phyloP scores from a whole-genome alignment of 371 early-diverging fungal species.

The Zopfochytrium polystomum region DNA sequence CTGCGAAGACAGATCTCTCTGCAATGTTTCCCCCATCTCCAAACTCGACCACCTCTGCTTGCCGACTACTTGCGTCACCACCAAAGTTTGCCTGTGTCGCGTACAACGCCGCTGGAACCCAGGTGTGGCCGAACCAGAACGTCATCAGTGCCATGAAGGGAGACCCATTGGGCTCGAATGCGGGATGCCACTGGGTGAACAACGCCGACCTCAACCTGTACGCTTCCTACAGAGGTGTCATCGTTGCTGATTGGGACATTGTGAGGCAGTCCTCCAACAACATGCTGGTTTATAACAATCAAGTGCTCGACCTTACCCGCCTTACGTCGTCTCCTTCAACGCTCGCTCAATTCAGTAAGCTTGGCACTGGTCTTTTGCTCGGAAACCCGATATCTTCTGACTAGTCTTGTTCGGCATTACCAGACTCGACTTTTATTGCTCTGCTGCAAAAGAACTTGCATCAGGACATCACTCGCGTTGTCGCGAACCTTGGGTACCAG shows the following conservation, averaged over 20 bases:
- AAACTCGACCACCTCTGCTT: slow-evolving; percentile 12
- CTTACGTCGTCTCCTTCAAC: too few relatives aligned
- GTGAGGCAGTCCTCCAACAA: too few relatives aligned
- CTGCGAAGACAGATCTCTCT: slow-evolving; percentile 19
- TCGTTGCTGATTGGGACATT: not conserved
- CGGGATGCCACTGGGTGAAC: not conserved
- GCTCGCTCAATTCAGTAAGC: too few relatives aligned
- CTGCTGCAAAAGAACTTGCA: not conserved
- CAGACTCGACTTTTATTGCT: not conserved
- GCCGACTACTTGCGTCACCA: slow-evolving; percentile 1
- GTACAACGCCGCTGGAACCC: not conserved
- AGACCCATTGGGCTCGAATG: too few relatives aligned
- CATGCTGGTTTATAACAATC: too few relatives aligned
- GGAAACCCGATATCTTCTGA: not conserved
- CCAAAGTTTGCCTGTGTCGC: slow-evolving; percentile 14
- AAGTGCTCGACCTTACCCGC: too few relatives aligned
- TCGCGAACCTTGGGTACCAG: too few relatives aligned
- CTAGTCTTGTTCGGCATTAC: not conserved
- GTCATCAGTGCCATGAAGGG: too few relatives aligned
- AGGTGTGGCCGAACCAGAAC: slow-evolving; percentile 20
- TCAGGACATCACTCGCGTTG: not conserved
- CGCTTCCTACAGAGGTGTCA: not conserved
- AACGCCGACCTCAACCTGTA: not conserved
- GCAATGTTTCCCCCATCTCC: slow-evolving; percentile 17
- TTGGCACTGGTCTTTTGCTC: too few relatives aligned